Conservation (phyloP, 768 basidiomycete genomes). For the Tulasnella sp. region DNA sequence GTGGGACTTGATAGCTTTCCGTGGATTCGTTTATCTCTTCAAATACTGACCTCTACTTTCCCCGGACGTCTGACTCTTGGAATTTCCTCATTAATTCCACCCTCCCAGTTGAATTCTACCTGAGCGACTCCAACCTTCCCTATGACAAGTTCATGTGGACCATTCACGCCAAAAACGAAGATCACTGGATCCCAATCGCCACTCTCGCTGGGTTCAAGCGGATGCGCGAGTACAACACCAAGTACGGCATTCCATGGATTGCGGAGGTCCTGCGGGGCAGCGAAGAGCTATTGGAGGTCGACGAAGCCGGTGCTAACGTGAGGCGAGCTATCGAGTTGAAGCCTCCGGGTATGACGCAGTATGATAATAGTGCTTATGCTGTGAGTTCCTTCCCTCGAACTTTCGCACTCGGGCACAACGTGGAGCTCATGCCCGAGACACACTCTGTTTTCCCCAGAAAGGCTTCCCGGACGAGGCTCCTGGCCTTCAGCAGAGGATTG, state of each 20-base stretch:
- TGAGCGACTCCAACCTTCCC: conserved; percentile 92
- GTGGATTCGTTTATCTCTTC: background rate
- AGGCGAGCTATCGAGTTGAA: conserved; percentile 67
- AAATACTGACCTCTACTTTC: background rate
- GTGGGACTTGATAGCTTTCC: background rate
- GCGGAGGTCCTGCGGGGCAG: conserved; percentile 48
- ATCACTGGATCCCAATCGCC: conserved; percentile 85
- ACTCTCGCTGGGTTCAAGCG: conserved; percentile 91
- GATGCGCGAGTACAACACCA: conserved; percentile 61
- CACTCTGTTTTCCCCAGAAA: conserved; percentile 48
- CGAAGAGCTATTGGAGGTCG: conserved; percentile 58
- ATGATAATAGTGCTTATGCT: conserved; percentile 81
- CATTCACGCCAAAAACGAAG: conserved; percentile 59
- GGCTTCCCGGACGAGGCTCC: conserved; percentile 64
- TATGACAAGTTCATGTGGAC: conserved; percentile 96
- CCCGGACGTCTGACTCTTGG: background rate
- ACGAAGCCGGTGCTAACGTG: conserved; percentile 62
- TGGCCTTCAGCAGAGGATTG: conserved; percentile 62
- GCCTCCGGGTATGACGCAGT: conserved; percentile 60
- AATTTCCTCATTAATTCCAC: background rate
- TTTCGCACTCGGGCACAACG: background rate
- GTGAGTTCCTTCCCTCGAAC: conserved; percentile 44
- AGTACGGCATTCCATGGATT: conserved; percentile 59
- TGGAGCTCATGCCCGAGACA: background rate
- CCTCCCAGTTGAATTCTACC: conserved; percentile 85